phyloP scores from a whole-genome alignment of 805 yeast species.

The Yarrowia phangngaensis region DNA sequence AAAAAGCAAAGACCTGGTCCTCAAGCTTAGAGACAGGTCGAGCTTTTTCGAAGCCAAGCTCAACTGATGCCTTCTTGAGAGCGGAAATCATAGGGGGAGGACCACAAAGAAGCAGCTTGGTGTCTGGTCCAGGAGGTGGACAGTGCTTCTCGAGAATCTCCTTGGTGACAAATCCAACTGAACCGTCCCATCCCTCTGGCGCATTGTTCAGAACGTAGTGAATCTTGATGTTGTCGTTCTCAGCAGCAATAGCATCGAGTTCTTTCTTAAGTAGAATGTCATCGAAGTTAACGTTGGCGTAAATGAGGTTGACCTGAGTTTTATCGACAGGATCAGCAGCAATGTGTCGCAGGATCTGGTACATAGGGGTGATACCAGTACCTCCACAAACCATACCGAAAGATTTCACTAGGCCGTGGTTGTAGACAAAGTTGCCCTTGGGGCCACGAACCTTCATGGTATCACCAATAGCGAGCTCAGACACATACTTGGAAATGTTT shows the following conservation, averaged over 20 bases:
- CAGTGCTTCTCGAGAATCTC: slow-evolving; percentile 61
- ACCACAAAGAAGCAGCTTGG: slow-evolving; percentile 79
- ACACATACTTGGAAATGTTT: slow-evolving; percentile 72
- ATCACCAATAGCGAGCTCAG: slow-evolving; percentile 72
- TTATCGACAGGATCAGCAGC: slow-evolving; percentile 69
- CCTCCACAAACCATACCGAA: slow-evolving; percentile 95
- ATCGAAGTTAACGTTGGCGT: slow-evolving; percentile 73
- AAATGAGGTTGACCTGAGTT: slow-evolving; percentile 68
- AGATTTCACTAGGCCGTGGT: slow-evolving; percentile 66
- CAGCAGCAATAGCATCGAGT: slow-evolving; percentile 59
- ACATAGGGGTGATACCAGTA: slow-evolving; percentile 95
- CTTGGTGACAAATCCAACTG: slow-evolving; percentile 75
- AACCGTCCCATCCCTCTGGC: slow-evolving; percentile 74
- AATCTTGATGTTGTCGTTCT: slow-evolving; percentile 54
- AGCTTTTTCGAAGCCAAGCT: slow-evolving; percentile 75
- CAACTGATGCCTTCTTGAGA: slow-evolving; percentile 70
- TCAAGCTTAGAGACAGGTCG: slow-evolving; percentile 85
- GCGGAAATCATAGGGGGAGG: slow-evolving; percentile 91
- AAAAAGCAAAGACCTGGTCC: slow-evolving; percentile 86
- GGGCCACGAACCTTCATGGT: slow-evolving; percentile 76
- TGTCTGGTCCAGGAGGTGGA: slow-evolving; percentile 57
- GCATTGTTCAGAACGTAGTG: slow-evolving; percentile 70
- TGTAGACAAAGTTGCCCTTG: slow-evolving; percentile 80
- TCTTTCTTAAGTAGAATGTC: slow-evolving; percentile 80
- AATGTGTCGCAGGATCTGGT: slow-evolving; percentile 75